Evolutionary conservation across 202 grass and related monocot species (phyloP).

Genomic region (Setaria viridis): DNA sequence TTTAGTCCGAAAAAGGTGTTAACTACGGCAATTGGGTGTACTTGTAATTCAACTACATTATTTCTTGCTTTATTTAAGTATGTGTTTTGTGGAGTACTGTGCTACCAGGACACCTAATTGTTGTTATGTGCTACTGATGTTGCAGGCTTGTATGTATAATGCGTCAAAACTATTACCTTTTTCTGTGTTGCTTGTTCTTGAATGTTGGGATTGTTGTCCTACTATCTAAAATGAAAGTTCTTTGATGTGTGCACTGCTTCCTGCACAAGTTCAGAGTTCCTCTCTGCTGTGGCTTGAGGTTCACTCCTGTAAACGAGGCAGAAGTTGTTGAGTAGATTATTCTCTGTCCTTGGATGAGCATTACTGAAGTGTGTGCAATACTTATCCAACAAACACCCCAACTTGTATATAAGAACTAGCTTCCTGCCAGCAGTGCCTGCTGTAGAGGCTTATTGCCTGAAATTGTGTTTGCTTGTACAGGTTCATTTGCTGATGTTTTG

Average conservation of each 20-base stretch:
- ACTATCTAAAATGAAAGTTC: not conserved
- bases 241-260: not conserved
- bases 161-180: not conserved
- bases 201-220: not conserved
- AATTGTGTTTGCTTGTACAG: constrained; percentile 17
- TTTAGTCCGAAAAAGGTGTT: not conserved
- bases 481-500: not conserved
- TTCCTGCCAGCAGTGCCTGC: constrained; percentile 5
- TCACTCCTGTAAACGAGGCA: not conserved
- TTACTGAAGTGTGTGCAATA: constrained; percentile 23
- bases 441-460: not conserved
- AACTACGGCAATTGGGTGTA: not conserved
- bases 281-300: constrained; percentile 13
- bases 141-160: not conserved
- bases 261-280: not conserved
- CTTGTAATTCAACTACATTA: not conserved
- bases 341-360: constrained; percentile 3
- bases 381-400: constrained; percentile 29
- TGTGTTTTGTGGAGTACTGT: not conserved
- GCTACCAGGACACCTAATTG: not conserved
- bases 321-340: constrained; percentile 25
- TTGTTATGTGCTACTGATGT: constrained; percentile 11
- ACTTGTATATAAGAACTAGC: not conserved
- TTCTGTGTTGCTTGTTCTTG: constrained; percentile 1
- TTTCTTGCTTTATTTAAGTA: constrained; percentile 5